Evolutionary conservation across 345 rosid genomes (phyloP).

Genomic region (Physaria fendleri): DNA sequence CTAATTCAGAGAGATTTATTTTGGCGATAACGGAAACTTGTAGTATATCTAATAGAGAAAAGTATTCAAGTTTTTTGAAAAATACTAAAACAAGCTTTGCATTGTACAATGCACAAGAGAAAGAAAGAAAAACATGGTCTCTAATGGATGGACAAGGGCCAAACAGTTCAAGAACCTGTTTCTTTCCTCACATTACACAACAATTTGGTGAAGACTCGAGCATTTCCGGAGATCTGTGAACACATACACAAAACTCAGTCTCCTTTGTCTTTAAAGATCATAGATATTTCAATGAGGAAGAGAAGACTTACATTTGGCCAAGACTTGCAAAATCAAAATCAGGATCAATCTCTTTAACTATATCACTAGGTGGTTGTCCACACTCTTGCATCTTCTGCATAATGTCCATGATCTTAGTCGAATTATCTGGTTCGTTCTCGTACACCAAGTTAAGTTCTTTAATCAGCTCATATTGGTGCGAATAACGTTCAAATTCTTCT

Average conservation of each 20-base stretch:
- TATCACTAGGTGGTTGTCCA: slow-evolving; percentile 94
- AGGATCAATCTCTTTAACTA: slow-evolving; percentile 85
- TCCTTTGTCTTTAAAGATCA: not conserved
- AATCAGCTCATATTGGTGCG: slow-evolving; percentile 64
- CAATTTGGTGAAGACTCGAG: slow-evolving; percentile 66
- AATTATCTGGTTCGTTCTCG: slow-evolving; percentile 67
- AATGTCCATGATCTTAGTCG: slow-evolving; percentile 74
- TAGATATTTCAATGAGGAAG: not conserved
- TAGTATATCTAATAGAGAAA: not conserved
- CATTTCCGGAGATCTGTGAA: slow-evolving; percentile 67
- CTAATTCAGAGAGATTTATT: too few relatives aligned
- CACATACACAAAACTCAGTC: not conserved
- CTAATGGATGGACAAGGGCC: not conserved
- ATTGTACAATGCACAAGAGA: slow-evolving; percentile 21
- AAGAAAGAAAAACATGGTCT: not conserved
- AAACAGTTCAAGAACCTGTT: slow-evolving; percentile 1
- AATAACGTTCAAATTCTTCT: slow-evolving; percentile 66
- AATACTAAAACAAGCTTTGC: not conserved
- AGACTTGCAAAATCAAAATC: slow-evolving; percentile 73
- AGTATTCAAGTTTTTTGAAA: not conserved
- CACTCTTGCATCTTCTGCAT: slow-evolving; percentile 99
- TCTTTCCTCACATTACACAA: slow-evolving; percentile 58
- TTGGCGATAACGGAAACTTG: too few relatives aligned
- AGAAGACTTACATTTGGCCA: slow-evolving; percentile 75
- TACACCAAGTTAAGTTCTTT: slow-evolving; percentile 76